Evolutionary conservation across 1,284 basidiomycete genomes (phyloP).

Genomic region (Apiotrichum montevideense): DNA sequence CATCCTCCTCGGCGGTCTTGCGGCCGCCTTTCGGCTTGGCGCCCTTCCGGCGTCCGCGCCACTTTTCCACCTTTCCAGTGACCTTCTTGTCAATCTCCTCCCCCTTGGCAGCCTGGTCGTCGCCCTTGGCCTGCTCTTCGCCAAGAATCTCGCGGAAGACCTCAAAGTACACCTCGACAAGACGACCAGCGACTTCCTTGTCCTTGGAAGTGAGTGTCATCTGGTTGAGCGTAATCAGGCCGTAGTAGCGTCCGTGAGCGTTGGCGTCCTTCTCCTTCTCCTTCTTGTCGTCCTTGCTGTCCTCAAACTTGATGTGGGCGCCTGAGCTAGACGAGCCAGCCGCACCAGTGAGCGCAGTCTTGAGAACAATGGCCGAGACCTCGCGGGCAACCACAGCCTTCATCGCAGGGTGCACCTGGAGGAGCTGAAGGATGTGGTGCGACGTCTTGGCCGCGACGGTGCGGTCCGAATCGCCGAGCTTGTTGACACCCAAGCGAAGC

Average conservation of each 20-base stretch:
- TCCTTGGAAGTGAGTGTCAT: conserved; percentile 72
- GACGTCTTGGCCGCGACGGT: conserved; percentile 84
- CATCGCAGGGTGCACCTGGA: conserved; percentile 91
- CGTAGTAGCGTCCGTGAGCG: conserved; percentile 78
- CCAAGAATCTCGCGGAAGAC: conserved; percentile 85
- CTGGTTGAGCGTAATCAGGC: conserved; percentile 90
- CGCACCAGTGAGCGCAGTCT: conserved; percentile 51
- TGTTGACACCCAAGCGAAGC: conserved; percentile 85
- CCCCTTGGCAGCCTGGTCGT: conserved; percentile 44
- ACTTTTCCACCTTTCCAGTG: conserved; percentile 47
- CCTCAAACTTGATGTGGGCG: conserved; percentile 47
- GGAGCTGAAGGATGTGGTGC: conserved; percentile 78
- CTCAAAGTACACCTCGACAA: conserved; percentile 92
- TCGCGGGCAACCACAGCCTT: conserved; percentile 85
- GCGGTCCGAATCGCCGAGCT: conserved; percentile 87
- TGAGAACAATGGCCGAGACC: conserved; percentile 71
- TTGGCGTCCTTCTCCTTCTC: conserved; percentile 49
- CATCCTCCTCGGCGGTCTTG: conserved; percentile 42
- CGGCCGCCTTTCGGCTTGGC: conserved; percentile 40
- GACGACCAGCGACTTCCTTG: conserved; percentile 67
- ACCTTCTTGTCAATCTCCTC: conserved; percentile 44
- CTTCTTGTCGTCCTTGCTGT: conserved; percentile 34
- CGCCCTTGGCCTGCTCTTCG: conserved; percentile 44
- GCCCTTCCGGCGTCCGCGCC: conserved; percentile 44
- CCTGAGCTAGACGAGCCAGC: conserved; percentile 40